These are phyloP conservation scores for Sporisorium iseilematis-ciliati DNA, from an alignment of 1,284 basidiomycete species.

Conservation along the genomic window DNA sequence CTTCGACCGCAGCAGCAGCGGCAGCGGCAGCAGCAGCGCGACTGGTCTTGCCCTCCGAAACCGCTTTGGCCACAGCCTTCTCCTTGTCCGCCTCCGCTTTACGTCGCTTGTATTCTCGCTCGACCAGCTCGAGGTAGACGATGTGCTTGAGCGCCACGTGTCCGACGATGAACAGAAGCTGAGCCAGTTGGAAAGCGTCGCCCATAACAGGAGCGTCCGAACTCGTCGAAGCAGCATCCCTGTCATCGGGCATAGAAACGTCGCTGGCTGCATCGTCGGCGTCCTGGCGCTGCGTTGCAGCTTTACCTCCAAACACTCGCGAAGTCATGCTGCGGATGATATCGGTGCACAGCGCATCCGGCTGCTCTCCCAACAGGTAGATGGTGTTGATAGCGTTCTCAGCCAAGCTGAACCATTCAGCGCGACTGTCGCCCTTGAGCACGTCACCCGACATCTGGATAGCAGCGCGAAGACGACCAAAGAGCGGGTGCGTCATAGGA, in stretches of 20 bases:
- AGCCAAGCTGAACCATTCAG: slow-evolving; percentile 83
- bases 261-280: slow-evolving; percentile 42
- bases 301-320: slow-evolving; percentile 76
- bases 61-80: slow-evolving; percentile 54
- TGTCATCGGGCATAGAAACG: slow-evolving; percentile 39
- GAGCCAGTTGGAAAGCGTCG: slow-evolving; percentile 83
- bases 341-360: slow-evolving; percentile 84
- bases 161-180: slow-evolving; percentile 92
- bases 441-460: slow-evolving; percentile 45
- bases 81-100: slow-evolving; percentile 84
- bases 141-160: slow-evolving; percentile 98
- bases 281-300: slow-evolving; percentile 7
- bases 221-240: slow-evolving; percentile 19
- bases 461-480: slow-evolving; percentile 82
- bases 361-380: slow-evolving; percentile 92
- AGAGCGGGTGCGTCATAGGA: slow-evolving; percentile 89
- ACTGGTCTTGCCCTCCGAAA: slow-evolving; percentile 54
- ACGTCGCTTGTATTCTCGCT: slow-evolving; percentile 94
- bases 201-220: slow-evolving; percentile 31
- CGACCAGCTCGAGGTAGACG: slow-evolving; percentile 95
- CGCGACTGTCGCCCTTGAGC: slow-evolving; percentile 40
- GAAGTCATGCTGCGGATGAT: slow-evolving; percentile 85
- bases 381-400: slow-evolving; percentile 97
- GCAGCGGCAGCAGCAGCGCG: slow-evolving; percentile 54
- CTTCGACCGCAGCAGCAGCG: slow-evolving; percentile 74